These are phyloP conservation scores for Ascoidea rubescens DNA, from an alignment of 805 yeast species.

Conservation along the genomic window DNA sequence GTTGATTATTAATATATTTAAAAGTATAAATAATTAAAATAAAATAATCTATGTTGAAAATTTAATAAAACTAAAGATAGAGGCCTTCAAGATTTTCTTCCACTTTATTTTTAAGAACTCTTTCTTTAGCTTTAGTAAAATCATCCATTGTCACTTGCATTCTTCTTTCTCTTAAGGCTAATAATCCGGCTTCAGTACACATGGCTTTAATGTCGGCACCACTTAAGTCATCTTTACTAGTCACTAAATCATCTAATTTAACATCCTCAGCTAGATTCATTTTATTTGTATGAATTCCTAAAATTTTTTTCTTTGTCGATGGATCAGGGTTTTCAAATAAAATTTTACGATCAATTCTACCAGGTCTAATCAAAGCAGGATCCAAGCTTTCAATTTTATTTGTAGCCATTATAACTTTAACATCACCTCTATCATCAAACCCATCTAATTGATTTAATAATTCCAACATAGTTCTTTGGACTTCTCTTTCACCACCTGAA, in stretches of 20 bases:
- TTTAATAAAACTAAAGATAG: conserved; percentile 24
- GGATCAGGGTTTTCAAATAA: conserved; percentile 95
- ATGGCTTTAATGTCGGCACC: conserved; percentile 98
- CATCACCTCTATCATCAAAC: conserved; percentile 84
- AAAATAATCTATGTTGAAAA: not conserved
- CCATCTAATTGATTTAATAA: conserved; percentile 91
- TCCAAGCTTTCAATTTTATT: conserved; percentile 88
- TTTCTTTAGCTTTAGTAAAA: conserved; percentile 61
- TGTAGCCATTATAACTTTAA: conserved; percentile 95
- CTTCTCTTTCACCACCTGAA: conserved; percentile 87
- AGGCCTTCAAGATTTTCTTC: conserved; percentile 55
- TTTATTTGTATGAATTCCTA: conserved; percentile 86
- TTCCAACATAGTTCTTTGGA: conserved; percentile 96
- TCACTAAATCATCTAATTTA: conserved; percentile 81
- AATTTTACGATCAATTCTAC: conserved; percentile 92
- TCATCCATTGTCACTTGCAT: conserved; percentile 97
- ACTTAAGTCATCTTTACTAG: conserved; percentile 91
- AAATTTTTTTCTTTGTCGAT: conserved; percentile 83
- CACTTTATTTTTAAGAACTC: conserved; percentile 50
- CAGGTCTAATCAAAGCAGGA: conserved; percentile 92
- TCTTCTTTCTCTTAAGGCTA: conserved; percentile 88
- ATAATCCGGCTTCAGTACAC: conserved; percentile 96
- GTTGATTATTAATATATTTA: too few species aligned
- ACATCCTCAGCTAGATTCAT: conserved; percentile 95
- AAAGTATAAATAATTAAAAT: too few species aligned